phyloP scores from a whole-genome alignment of 2,329 filamentous ascomycete genomes.

The Trichoderma sp. region DNA sequence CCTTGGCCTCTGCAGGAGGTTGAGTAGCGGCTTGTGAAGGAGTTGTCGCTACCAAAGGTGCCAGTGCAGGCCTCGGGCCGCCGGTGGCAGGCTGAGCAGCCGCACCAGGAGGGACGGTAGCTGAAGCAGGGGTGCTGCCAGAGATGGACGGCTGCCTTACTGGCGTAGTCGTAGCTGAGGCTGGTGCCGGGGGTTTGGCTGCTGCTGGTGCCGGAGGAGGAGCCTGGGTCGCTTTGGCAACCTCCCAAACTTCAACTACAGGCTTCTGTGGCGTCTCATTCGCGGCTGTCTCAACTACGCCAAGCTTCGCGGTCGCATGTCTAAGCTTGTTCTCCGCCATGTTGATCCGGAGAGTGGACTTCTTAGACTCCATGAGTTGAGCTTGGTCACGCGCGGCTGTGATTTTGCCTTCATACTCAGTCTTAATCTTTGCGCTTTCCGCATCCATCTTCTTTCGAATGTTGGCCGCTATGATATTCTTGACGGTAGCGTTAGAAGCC shows the following conservation, averaged over 20 bases:
- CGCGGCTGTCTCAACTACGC: constrained; percentile 76
- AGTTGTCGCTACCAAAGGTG: background rate
- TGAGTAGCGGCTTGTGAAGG: constrained; percentile 14
- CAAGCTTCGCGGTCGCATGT: constrained; percentile 66
- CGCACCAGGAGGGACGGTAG: background rate
- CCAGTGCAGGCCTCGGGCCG: constrained; percentile 22
- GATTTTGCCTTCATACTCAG: constrained; percentile 55
- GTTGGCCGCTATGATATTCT: constrained; percentile 57
- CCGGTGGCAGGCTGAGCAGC: background rate
- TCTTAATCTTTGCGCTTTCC: constrained; percentile 59
- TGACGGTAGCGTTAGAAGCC: constrained; percentile 54
- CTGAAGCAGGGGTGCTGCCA: constrained; percentile 20
- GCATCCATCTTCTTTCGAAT: constrained; percentile 68
- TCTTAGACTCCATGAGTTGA: constrained; percentile 71
- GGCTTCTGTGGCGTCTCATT: constrained; percentile 80
- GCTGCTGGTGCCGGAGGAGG: constrained; percentile 27
- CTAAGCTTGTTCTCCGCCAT: constrained; percentile 71
- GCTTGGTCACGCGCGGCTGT: constrained; percentile 58
- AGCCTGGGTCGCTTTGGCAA: constrained; percentile 58
- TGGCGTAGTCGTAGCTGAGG: constrained; percentile 25
- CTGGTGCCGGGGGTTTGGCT: constrained; percentile 4
- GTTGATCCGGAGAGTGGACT: constrained; percentile 70
- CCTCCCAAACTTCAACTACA: constrained; percentile 82
- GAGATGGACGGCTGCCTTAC: constrained; percentile 25
- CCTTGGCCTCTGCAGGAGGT: background rate